Conservation (phyloP, 78 protist species). For the Blattamonas nauphoetae region DNA sequence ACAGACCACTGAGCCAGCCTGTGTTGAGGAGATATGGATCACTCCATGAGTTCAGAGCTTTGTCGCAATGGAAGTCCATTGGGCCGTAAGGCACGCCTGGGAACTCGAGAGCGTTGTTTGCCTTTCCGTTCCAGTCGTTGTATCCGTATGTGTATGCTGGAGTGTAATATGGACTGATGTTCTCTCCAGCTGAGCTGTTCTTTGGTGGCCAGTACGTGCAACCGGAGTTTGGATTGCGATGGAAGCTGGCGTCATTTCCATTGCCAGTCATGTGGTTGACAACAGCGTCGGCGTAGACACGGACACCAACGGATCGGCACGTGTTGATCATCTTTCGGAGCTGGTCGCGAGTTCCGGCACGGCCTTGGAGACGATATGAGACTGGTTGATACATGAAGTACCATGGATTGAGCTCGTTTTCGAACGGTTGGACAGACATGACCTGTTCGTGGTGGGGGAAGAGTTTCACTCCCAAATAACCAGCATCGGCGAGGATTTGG, state of each 20-base stretch:
- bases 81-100: slow-evolving; percentile 52
- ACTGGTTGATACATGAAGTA: slow-evolving; percentile 51
- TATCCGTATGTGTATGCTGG: slow-evolving; percentile 23
- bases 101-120: slow-evolving; percentile 40
- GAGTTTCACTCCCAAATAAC: slow-evolving; percentile 48
- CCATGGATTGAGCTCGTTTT: slow-evolving; percentile 46
- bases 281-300: slow-evolving; percentile 56
- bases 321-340: slow-evolving; percentile 30
- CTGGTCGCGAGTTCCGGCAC: slow-evolving; percentile 37
- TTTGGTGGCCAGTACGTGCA: slow-evolving; percentile 36
- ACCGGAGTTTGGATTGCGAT: slow-evolving; percentile 18
- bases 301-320: slow-evolving; percentile 38
- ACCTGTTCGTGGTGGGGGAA: slow-evolving; percentile 48
- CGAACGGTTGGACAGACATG: slow-evolving; percentile 36
- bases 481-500: slow-evolving; percentile 31
- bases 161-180: slow-evolving; percentile 11
- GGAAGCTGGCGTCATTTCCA: slow-evolving; percentile 51
- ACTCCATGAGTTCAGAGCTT: slow-evolving; percentile 51
- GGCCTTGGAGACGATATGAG: slow-evolving; percentile 38
- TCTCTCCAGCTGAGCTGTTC: slow-evolving; percentile 14
- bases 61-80: slow-evolving; percentile 54
- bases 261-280: slow-evolving; percentile 60
- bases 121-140: slow-evolving; percentile 19
- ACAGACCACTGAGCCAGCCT: slow-evolving; percentile 50
- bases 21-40: slow-evolving; percentile 51